Conservation (phyloP, 768 basidiomycete species). For the Boletus reticulatus region DNA sequence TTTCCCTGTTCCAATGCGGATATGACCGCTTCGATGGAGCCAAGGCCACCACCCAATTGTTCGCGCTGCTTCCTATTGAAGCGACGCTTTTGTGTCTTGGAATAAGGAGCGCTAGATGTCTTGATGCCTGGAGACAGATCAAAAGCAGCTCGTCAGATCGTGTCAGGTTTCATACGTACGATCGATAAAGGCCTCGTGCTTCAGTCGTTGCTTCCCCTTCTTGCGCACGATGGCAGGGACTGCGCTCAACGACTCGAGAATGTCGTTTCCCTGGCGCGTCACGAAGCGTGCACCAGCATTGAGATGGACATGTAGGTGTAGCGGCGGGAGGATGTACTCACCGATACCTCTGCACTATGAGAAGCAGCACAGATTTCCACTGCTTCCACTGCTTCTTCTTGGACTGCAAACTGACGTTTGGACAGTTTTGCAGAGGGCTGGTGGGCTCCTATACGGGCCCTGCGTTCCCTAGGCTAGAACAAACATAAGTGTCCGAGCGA, state of each 20-base stretch:
- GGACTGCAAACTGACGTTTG: constrained; percentile 49
- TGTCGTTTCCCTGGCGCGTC: constrained; percentile 40
- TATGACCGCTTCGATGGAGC: constrained; percentile 53
- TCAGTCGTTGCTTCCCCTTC: constrained; percentile 64
- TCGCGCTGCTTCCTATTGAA: constrained; percentile 68
- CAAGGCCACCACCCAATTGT: constrained; percentile 50
- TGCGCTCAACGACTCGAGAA: constrained; percentile 37
- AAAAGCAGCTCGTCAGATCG: neutral
- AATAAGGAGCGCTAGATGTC: constrained; percentile 51
- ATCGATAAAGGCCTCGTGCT: constrained; percentile 66
- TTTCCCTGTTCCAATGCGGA: constrained; percentile 46
- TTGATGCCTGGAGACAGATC: constrained; percentile 42
- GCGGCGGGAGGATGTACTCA: constrained; percentile 22
- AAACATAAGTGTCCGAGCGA: constrained; percentile 8
- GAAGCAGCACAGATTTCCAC: constrained; percentile 42
- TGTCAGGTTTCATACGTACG: constrained; percentile 38
- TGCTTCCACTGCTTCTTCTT: constrained; percentile 47
- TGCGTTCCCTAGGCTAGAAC: constrained; percentile 35
- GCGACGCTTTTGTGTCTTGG: constrained; percentile 70
- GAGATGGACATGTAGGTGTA: neutral
- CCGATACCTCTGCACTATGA: constrained; percentile 36
- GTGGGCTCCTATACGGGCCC: constrained; percentile 46
- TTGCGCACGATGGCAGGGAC: constrained; percentile 43
- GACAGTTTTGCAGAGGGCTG: constrained; percentile 48
- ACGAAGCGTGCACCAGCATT: neutral